Evolutionary conservation across 331 rosid genomes (phyloP), one percentile per base, ranked within the genome.

Genomic region (Dryas integrifolia): DNA sequence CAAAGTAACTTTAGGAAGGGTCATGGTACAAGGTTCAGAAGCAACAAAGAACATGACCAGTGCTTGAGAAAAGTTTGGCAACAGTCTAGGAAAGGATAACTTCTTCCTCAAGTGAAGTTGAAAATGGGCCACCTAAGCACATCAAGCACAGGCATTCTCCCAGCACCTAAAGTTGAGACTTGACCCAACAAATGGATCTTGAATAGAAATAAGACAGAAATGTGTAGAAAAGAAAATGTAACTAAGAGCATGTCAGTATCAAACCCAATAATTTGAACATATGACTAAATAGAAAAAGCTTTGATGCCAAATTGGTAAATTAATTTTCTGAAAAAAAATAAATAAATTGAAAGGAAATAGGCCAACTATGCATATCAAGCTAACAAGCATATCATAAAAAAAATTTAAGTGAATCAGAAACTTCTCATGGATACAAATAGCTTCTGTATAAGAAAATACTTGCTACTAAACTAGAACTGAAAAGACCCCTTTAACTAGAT

Each of bases 91-190:
- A 66, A 3, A 66, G 2, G 57, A 52, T 52, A 35, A 15, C 8
- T 50, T 51, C 72, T 49, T n/a, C 43, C 30, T 41, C 67, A 15
- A n/a, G 48, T 8, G 38, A 50, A 67, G 60, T 51, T 35, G 60
- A 15, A 14, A 16, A 38, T 15, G 26, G 14, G 59, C 46, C 44
- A 35, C 46, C 72, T 26, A 38, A 8, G 26, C 59, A 67, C n/a
- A 67, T 67, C 58, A 67, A 67, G 39, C 6, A 56, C 5, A 56
- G 38, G 60, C 60, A 56, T 35, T 16, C 38, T 7, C 5, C 38
- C 39, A 4, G 7, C 26, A 9, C 21, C 60, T 12, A 8, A 10
- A 56, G 14, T 56, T 56, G 38, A 56, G 60, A 56, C 9, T 30
- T 30, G 35, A 30, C 35, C 10, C 18, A 56, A 4, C 38, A 24